Percentiles rank a stretch among this genome's conserved stretches.
These are phyloP conservation scores for Phytophthora sp. DNA, from an alignment of 352 stramenopile genomes.

Conservation along the genomic window DNA sequence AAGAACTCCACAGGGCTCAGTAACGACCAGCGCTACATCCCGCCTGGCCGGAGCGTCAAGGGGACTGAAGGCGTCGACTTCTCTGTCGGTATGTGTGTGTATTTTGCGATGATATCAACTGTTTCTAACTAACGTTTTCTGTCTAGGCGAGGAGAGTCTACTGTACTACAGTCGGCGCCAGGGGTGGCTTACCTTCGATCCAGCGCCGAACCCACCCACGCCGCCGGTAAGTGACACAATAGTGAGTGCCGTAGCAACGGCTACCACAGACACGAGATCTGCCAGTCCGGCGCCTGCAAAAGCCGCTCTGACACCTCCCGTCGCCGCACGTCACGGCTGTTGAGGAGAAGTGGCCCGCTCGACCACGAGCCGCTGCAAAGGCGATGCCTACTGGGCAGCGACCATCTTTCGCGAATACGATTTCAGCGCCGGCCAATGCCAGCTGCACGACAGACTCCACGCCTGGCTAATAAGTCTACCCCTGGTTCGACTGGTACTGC, in stretches of 20 bases:
- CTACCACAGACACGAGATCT: neutral
- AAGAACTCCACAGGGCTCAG: neutral
- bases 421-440: no score
- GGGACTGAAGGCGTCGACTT: slow-evolving; percentile 6
- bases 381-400: no score
- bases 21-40: neutral
- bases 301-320: no score
- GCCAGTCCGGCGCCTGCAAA: no score
- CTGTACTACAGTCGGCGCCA: neutral
- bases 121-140: neutral
- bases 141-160: neutral
- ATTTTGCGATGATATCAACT: neutral
- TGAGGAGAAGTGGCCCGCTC: no score
- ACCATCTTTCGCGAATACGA: no score
- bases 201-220: no score
- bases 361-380: no score
- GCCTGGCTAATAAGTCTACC: no score
- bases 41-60: neutral
- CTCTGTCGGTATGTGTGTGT: neutral
- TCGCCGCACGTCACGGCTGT: no score
- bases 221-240: no score
- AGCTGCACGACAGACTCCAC: no score
- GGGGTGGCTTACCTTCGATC: neutral
- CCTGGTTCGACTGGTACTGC: neutral
- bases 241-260: neutral